A percentile compares a stretch with the other conserved stretches of the same genome.
These are phyloP conservation scores for Cavenderia fasciculata DNA, from an alignment of 78 protist genomes.

Conservation along the genomic window DNA sequence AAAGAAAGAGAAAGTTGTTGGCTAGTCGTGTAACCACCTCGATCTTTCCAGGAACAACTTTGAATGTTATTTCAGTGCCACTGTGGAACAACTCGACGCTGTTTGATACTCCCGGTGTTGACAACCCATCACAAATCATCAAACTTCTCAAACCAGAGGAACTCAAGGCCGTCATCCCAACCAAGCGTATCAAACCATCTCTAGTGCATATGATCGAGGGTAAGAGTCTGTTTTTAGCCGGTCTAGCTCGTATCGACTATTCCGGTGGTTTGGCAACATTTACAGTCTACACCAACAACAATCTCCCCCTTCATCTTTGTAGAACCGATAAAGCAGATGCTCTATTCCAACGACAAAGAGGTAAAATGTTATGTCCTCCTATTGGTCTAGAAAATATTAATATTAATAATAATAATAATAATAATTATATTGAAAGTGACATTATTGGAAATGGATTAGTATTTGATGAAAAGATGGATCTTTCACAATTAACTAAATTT, in stretches of 20 bases:
- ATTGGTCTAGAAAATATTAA: background rate
- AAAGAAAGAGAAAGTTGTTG: background rate
- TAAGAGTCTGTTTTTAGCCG: constrained; percentile 60
- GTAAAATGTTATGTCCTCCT: constrained; percentile 55
- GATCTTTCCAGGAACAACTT: constrained; percentile 67
- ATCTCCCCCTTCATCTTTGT: constrained; percentile 18
- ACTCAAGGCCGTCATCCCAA: constrained; percentile 39
- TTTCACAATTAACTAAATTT: constrained; percentile 15
- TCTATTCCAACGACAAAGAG: constrained; percentile 18
- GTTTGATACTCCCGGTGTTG: constrained; percentile 79
- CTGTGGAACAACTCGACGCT: constrained; percentile 56
- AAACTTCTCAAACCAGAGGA: constrained; percentile 34
- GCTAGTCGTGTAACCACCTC: constrained; percentile 43
- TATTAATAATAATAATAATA: background rate
- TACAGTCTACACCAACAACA: constrained; percentile 10
- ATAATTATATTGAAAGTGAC: too few species aligned
- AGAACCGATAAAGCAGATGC: constrained; percentile 23
- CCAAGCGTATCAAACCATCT: constrained; percentile 48
- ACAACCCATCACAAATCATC: constrained; percentile 55
- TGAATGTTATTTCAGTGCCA: constrained; percentile 63
- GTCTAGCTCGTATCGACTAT: constrained; percentile 60
- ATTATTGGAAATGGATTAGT: too few species aligned
- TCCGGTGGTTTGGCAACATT: constrained; percentile 44
- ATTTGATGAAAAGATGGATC: background rate
- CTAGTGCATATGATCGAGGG: constrained; percentile 32